Evolutionary conservation across 2,329 filamentous ascomycete species (phyloP), one percentile per base, ranked within the genome.

Genomic region (Fusarium sp.): DNA sequence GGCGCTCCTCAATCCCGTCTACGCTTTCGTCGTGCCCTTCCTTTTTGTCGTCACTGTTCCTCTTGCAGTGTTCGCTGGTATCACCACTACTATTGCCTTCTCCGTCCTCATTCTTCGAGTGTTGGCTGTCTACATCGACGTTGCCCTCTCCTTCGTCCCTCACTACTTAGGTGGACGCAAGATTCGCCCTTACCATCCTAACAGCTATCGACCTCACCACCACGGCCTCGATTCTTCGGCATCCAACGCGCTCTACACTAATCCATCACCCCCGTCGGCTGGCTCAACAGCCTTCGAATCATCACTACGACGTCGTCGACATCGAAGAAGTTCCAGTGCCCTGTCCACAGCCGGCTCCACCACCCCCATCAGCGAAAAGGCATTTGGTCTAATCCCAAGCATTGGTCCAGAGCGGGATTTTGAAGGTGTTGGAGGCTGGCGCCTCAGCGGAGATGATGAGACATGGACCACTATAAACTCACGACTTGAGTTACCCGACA

Each of bases 51-150:
- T 90, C 73, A 89, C 89, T 22, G 79, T 91, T 14, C 90, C 90
- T 10, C 83, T 92, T 54, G 84, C 88, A 70, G 75, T 91, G 50
- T 86, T 89, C 56, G 90, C 90, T 53, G 86, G 84, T 66, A 79
- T 91, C 67, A 92, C 90, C 33, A 89, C 90, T 56, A 84, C 83
- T 6, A 71, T 91, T 48, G 88, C 90, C 39, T 87, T 90, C 68
- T 82, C 86, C 38, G 82, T 91, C 36, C 84, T 92, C 49, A 84
- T 88, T 73, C 79, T 90, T 66, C 85, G 90, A 24, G 85, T 90
- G 24, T 80, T 86, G 45, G 75, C 91, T 52, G 85, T 91, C 58
- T 92, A 91, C 74, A 78, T 91, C 63, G 89, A 92, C 73, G 82
- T 92, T 52, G 85, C 83, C 43, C 77, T 88, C 20, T 87, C 87